Conservation (phyloP, 768 basidiomycete species). For the Naganishia kalamii region DNA sequence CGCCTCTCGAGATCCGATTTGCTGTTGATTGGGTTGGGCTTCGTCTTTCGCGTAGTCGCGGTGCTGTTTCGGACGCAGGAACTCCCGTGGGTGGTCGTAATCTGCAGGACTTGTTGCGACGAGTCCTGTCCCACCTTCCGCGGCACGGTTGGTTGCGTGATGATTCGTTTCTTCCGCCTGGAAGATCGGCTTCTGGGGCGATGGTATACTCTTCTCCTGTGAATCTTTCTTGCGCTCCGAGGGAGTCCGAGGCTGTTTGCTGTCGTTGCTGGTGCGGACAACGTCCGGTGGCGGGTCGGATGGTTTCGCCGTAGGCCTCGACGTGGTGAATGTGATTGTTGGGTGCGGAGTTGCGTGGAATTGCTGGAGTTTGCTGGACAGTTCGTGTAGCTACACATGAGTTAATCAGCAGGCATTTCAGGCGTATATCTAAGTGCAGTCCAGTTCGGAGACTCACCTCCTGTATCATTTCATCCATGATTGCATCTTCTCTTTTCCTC, state of each 20-base stretch:
- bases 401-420: background rate
- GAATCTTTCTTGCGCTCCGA: background rate
- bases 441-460: background rate
- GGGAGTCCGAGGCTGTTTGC: background rate
- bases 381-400: constrained; percentile 1
- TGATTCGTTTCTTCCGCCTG: background rate
- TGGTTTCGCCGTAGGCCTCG: background rate
- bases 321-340: background rate
- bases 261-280: background rate
- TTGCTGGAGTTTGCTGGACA: constrained; percentile 5
- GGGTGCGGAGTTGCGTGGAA: constrained; percentile 14
- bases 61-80: constrained; percentile 7
- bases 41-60: background rate
- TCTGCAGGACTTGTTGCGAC: background rate
- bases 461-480: constrained; percentile 9
- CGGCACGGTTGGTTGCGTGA: background rate
- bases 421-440: no score
- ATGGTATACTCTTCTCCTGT: background rate
- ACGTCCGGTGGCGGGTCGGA: background rate
- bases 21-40: background rate
- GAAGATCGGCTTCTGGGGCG: background rate
- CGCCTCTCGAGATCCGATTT: background rate
- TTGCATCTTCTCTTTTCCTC: constrained; percentile 1
- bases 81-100: background rate
- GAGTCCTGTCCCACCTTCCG: background rate